Base-by-base conservation (phyloP, 208 protist genomes). In the Spongospora subterranea region DNA sequence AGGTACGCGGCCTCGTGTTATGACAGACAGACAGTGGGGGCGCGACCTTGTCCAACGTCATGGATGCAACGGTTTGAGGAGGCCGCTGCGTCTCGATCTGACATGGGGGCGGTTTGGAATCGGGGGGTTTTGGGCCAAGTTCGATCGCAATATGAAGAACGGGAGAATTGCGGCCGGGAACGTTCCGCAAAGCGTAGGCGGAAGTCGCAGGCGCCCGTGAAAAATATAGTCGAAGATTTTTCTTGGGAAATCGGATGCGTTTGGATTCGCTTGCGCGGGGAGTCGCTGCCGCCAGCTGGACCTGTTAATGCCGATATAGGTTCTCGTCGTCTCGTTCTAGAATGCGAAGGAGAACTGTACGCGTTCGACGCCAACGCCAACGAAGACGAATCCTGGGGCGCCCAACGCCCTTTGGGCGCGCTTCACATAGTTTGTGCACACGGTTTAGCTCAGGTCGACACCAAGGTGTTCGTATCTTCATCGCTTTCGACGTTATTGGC, bases 391-490 rank as follows among this genome's bases (percentile, higher is more conserved):
- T n/a, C n/a, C n/a, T 82, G 6, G 17, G 71, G 71, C 71, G 17
- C 35, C 71, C n/a, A 6, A 13, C n/a, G 35, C 35, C 71, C 71
- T 6, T 35, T 82, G 17, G 71, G 71, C n/a, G 71, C 71, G 6
- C n/a, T 82, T 6, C 71, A 35, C 71, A n/a, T 35, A 6, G 6
- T 82, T 6, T 82, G 71, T n/a, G 35, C 35, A 6, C 17, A 6
- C 35, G 35, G 71, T 13, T 13, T 82, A 13, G 71, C 71, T n/a
- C 71, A 43, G 35, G 71, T 82, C 71, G 71, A 82, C 71, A 82
- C 71, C 35, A n/a, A 6, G 11, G 17, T 82, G 71, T 6, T 39
- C 6, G n/a, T 43, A n/a, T 82, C 71, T 20, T 82, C 71, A n/a
- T 39, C 71, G 17, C 11, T 20, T 13, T 6, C 71, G 17, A 6